Conservation (phyloP, 2,329 filamentous ascomycete species). For the Phoma herbarum region DNA sequence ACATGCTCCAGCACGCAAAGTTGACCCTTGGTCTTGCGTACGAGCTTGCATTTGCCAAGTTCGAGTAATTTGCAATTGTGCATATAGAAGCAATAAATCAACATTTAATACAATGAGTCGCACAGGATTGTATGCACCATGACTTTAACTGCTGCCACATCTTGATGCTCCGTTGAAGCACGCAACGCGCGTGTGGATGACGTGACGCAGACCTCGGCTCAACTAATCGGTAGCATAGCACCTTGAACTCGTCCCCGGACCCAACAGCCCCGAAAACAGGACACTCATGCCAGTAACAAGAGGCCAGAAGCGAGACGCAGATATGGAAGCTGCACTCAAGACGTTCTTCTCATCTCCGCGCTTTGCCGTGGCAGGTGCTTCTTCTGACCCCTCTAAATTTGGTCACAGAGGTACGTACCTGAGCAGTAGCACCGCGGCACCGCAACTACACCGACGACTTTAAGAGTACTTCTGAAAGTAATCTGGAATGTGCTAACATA, state of each 20-base stretch:
- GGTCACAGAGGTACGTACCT: slow-evolving; percentile 82
- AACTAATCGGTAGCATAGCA: not conserved
- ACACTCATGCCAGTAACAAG: slow-evolving; percentile 39
- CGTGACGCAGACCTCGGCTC: slow-evolving; percentile 33
- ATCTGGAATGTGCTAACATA: slow-evolving; percentile 1
- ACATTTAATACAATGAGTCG: not conserved
- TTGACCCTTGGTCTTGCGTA: slow-evolving; percentile 85
- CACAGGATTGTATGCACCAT: not conserved
- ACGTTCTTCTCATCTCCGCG: slow-evolving; percentile 80
- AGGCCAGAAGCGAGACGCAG: slow-evolving; percentile 32
- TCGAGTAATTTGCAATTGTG: slow-evolving; percentile 53
- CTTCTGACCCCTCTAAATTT: slow-evolving; percentile 83
- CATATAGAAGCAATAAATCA: not conserved
- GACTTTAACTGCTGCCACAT: not conserved
- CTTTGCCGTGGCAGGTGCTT: slow-evolving; percentile 91
- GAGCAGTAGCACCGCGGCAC: too few species aligned
- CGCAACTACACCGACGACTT: not conserved
- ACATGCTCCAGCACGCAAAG: slow-evolving; percentile 90
- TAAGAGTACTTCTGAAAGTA: too few species aligned
- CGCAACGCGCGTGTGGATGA: slow-evolving; percentile 27
- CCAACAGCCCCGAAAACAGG: too few species aligned
- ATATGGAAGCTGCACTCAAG: slow-evolving; percentile 74
- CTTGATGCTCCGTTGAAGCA: slow-evolving; percentile 5
- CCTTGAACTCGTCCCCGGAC: not conserved
- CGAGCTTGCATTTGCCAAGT: slow-evolving; percentile 81